phyloP scores from a whole-genome alignment of 2,329 filamentous ascomycete genomes.

The Pyrenophora teres region DNA sequence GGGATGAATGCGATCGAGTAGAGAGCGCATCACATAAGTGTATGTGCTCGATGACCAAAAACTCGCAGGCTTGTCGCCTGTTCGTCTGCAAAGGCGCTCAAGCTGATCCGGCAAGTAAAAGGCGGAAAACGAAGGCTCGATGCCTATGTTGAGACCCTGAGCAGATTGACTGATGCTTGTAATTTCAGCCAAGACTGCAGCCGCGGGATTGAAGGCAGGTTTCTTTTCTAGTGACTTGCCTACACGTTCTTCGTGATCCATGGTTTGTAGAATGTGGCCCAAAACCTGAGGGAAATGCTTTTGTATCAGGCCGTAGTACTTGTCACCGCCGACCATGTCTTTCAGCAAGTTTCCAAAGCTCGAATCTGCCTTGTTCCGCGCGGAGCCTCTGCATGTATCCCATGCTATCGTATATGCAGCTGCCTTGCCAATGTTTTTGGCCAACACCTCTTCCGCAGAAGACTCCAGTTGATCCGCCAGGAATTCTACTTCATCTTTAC shows the following conservation, averaged over 20 bases:
- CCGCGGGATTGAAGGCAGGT: conserved; percentile 62
- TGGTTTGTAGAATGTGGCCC: conserved; percentile 73
- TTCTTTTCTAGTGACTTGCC: conserved; percentile 61
- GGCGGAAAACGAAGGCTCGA: conserved; percentile 84
- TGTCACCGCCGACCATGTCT: conserved; percentile 69
- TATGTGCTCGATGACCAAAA: conserved; percentile 80
- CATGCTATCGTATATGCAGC: conserved; percentile 84
- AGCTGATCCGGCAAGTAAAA: conserved; percentile 78
- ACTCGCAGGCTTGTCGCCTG: conserved; percentile 61
- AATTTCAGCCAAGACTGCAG: conserved; percentile 70
- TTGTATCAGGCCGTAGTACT: conserved; percentile 67
- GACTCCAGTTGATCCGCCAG: conserved; percentile 58
- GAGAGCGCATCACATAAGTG: conserved; percentile 72
- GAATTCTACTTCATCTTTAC: conserved; percentile 65
- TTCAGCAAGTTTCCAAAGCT: conserved; percentile 70
- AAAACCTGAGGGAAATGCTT: conserved; percentile 77
- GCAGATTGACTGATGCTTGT: conserved; percentile 69
- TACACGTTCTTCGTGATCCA: conserved; percentile 50
- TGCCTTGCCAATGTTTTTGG: conserved; percentile 73
- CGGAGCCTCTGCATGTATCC: conserved; percentile 61
- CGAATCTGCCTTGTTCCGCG: conserved; percentile 49
- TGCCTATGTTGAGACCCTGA: conserved; percentile 70
- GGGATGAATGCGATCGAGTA: conserved; percentile 80
- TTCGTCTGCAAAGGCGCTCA: conserved; percentile 74
- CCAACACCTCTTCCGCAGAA: conserved; percentile 48